Conservation (phyloP, 129 eudicot species). For the Dittrichia graveolens region DNA sequence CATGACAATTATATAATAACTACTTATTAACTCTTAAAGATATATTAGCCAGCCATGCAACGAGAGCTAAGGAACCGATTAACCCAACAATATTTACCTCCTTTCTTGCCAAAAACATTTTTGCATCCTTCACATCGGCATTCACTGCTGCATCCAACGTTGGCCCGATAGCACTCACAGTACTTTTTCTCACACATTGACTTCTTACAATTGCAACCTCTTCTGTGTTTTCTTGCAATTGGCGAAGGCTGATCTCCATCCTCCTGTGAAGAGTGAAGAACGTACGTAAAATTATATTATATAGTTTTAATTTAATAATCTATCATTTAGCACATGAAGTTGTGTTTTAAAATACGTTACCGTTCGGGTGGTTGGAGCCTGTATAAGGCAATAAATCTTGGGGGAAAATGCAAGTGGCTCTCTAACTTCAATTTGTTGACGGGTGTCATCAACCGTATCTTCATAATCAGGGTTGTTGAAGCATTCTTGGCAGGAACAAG, state of each 20-base stretch:
- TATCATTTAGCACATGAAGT: neutral
- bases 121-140: constrained; percentile 91
- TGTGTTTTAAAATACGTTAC: constrained; percentile 34
- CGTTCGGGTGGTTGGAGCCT: constrained; percentile 34
- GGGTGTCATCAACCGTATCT: constrained; percentile 55
- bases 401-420: constrained; percentile 82
- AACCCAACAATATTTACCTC: no score
- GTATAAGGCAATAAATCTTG: constrained; percentile 40
- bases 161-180: constrained; percentile 86
- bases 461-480: constrained; percentile 59
- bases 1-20: no score
- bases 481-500: constrained; percentile 82
- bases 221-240: constrained; percentile 63
- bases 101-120: constrained; percentile 64
- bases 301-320: neutral
- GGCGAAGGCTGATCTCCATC: constrained; percentile 36
- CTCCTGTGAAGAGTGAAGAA: constrained; percentile 51
- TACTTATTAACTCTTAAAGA: no score
- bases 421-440: constrained; percentile 56
- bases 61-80: no score
- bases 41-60: no score
- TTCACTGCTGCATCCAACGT: constrained; percentile 74
- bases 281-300: no score
- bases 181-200: constrained; percentile 75
- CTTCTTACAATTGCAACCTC: constrained; percentile 92